Evolutionary conservation across 768 basidiomycete species (phyloP), one percentile per base, ranked within the genome.

Genomic region (Trametes maxima): DNA sequence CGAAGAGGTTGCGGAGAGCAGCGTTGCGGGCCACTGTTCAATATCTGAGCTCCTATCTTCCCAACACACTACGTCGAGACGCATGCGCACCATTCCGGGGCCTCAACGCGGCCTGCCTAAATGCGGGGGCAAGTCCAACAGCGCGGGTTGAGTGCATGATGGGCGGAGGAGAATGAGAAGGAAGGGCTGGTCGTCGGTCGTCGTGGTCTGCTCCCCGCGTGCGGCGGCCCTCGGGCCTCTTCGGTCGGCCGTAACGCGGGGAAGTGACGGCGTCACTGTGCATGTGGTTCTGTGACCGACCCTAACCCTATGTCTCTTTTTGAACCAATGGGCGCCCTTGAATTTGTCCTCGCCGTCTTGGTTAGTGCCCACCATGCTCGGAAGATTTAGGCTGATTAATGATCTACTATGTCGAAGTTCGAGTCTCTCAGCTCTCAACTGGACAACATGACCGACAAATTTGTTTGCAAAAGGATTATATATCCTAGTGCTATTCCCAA

Each of bases 101-200:
- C 44, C 67, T 55, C 60, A 88, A 79, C 0, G 77, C 77, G 19
- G 79, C 76, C 61, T 78, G 81, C 70, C 84, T 82, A 56, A 90
- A 73, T 19, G 83, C 77, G 17, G 85, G 74, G 22, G 83, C 79
- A 46, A 90, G 74, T 58, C 88, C 87, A 51, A 89, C 72, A 43
- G 79, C 80, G 73, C 86, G 82, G 47, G 72, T 59, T 61, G 75
- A 75, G 73, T 76, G 77, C 75, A 77, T 70, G 46, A 61, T 73
- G 72, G 42, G 46, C 33, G 46, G 44, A 42, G 37, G 40, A 16
- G 48, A 22, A 13, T 17, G 39, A 36, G 43, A 43, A 14, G 39
- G 48, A 35, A 13, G 40, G 35, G 47, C 7, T 46, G 39, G 12
- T 37, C 22, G 54, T 46, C 22, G 55, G 21, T 57, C 19, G 33